Evolutionary conservation across 768 basidiomycete genomes (phyloP).

Genomic region (Suillus sp.): DNA sequence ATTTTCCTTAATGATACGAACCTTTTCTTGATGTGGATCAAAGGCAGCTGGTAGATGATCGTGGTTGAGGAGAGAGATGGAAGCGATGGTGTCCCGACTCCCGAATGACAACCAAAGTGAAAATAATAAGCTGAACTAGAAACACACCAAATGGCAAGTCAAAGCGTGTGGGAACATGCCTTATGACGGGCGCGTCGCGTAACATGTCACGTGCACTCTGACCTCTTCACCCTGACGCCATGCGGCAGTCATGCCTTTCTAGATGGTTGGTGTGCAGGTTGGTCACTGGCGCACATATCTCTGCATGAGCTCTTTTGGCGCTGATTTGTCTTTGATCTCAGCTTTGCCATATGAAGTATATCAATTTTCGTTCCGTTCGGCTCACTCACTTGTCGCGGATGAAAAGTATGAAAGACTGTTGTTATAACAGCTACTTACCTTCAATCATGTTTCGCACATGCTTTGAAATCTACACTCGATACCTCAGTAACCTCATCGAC

Average conservation of each 20-base stretch:
- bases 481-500: too few species aligned
- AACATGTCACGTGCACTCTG: conserved; percentile 35
- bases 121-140: conserved; percentile 26
- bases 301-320: not conserved
- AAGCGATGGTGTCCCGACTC: conserved; percentile 22
- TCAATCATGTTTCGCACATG: not conserved
- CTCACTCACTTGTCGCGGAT: not conserved
- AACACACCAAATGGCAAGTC: conserved; percentile 20
- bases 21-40: conserved; percentile 19
- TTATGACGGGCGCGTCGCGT: conserved; percentile 41
- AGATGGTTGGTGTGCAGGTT: not conserved
- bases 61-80: conserved; percentile 17
- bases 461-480: not conserved
- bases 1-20: conserved; percentile 10
- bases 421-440: not conserved
- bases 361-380: not conserved
- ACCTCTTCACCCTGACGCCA: conserved; percentile 6
- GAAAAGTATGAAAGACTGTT: not conserved
- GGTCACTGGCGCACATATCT: not conserved
- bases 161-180: conserved; percentile 33
- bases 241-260: not conserved
- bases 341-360: not conserved
- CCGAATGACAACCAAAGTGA: conserved; percentile 31
- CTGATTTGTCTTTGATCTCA: not conserved
- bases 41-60: conserved; percentile 15